Conservation (phyloP, 1,284 basidiomycete species). For the Stygiomarasmius scandens region DNA sequence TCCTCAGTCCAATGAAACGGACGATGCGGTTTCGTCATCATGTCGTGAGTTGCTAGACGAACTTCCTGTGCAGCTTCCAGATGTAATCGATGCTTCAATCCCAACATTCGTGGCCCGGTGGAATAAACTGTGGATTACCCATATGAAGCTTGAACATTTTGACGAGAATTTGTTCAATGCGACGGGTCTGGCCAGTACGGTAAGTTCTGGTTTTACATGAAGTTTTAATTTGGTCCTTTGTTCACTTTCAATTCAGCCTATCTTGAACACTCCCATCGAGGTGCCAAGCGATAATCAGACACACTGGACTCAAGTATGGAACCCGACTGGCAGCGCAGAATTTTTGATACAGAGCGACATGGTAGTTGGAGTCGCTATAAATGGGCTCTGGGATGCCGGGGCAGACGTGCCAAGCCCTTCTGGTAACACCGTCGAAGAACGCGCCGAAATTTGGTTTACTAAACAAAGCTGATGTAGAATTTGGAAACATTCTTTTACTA, state of each 20-base stretch:
- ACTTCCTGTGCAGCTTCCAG: conserved; percentile 19
- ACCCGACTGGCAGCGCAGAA: conserved; percentile 13
- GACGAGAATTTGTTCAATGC: conserved; percentile 24
- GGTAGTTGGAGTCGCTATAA: conserved; percentile 19
- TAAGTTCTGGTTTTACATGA: conserved; percentile 9
- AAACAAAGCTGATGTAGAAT: not conserved
- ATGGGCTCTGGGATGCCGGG: conserved; percentile 26
- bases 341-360: not conserved
- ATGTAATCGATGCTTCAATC: conserved; percentile 16
- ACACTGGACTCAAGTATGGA: conserved; percentile 13
- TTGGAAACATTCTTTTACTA: not conserved
- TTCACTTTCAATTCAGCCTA: not conserved
- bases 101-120: conserved; percentile 26
- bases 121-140: conserved; percentile 21
- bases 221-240: not conserved
- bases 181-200: conserved; percentile 19
- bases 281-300: conserved; percentile 10
- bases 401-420: conserved; percentile 19
- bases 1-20: not conserved
- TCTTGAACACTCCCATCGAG: not conserved
- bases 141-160: conserved; percentile 25
- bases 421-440: conserved; percentile 23
- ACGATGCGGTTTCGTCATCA: not conserved
- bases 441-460: not conserved
- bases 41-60: conserved; percentile 20